phyloP scores from a whole-genome alignment of 441 rosid genomes.

The Oxalis stricta region DNA sequence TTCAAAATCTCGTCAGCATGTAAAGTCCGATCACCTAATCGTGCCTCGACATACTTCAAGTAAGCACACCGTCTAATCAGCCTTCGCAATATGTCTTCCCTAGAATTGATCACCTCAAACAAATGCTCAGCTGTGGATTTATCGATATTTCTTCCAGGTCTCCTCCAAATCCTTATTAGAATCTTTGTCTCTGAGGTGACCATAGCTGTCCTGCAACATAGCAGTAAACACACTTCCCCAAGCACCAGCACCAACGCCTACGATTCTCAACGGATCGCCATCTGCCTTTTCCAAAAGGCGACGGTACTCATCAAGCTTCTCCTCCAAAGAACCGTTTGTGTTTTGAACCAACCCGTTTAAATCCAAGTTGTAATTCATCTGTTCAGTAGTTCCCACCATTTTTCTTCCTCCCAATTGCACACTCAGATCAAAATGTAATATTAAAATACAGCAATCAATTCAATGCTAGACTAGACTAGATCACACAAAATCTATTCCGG shows the following conservation, averaged over 20 bases:
- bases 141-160: constrained; percentile 67
- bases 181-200: constrained; percentile 75
- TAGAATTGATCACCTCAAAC: constrained; percentile 87
- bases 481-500: no score
- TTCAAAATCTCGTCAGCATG: constrained; percentile 86
- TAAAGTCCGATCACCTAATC: constrained; percentile 84
- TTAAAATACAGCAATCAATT: no score
- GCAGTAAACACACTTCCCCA: constrained; percentile 98
- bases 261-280: constrained; percentile 76
- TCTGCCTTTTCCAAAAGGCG: constrained; percentile 51
- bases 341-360: constrained; percentile 35
- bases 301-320: constrained; percentile 72
- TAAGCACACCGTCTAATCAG: constrained; percentile 91
- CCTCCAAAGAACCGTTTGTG: constrained; percentile 31
- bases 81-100: constrained; percentile 93
- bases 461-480: no score
- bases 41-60: constrained; percentile 86
- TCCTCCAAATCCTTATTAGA: constrained; percentile 84
- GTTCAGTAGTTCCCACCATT: constrained; percentile 23
- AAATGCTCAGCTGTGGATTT: constrained; percentile 73
- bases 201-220: constrained; percentile 74
- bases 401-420: constrained; percentile 11
- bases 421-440: background rate
- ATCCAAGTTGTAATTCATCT: constrained; percentile 7
- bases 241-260: constrained; percentile 92